A percentile compares a stretch with the other conserved stretches of the same genome.
phyloP scores from a whole-genome alignment of 2,329 filamentous ascomycete genomes.

The Teratosphaeria nubilosa region DNA sequence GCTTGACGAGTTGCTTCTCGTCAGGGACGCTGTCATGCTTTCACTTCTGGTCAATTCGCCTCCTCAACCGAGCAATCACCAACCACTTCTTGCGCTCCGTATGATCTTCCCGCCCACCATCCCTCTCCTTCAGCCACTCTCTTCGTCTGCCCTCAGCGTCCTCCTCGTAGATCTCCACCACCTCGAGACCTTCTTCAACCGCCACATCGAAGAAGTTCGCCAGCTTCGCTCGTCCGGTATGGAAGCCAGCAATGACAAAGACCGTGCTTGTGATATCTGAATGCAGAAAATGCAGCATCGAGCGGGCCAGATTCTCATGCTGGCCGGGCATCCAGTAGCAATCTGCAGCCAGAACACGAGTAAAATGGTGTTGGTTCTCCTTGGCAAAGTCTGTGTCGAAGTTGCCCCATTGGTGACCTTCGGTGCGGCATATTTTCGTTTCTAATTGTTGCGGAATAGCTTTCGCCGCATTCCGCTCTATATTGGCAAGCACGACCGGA shows the following conservation, averaged over 20 bases:
- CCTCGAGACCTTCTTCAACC: conserved; percentile 42
- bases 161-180: conserved; percentile 59
- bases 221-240: conserved; percentile 58
- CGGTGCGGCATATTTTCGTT: conserved; percentile 32
- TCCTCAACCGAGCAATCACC: conserved; percentile 35
- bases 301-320: conserved; percentile 55
- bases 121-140: conserved; percentile 50
- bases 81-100: conserved; percentile 60
- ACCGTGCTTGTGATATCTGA: conserved; percentile 39
- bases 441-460: conserved; percentile 38
- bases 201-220: conserved; percentile 55
- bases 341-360: conserved; percentile 58
- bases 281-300: conserved; percentile 53
- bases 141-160: conserved; percentile 55
- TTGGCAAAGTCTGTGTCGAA: conserved; percentile 33
- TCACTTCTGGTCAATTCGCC: not conserved
- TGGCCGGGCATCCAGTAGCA: conserved; percentile 68
- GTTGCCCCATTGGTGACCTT: conserved; percentile 58
- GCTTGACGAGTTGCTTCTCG: too few species aligned
- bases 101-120: conserved; percentile 52
- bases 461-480: conserved; percentile 46
- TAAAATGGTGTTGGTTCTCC: conserved; percentile 37
- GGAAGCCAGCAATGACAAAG: conserved; percentile 61
- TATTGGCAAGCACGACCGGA: conserved; percentile 47
- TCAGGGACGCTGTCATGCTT: too few species aligned